These are phyloP conservation scores for Cordyceps cateniannulata DNA, from an alignment of 2,329 filamentous ascomycete species.

Conservation along the genomic window DNA sequence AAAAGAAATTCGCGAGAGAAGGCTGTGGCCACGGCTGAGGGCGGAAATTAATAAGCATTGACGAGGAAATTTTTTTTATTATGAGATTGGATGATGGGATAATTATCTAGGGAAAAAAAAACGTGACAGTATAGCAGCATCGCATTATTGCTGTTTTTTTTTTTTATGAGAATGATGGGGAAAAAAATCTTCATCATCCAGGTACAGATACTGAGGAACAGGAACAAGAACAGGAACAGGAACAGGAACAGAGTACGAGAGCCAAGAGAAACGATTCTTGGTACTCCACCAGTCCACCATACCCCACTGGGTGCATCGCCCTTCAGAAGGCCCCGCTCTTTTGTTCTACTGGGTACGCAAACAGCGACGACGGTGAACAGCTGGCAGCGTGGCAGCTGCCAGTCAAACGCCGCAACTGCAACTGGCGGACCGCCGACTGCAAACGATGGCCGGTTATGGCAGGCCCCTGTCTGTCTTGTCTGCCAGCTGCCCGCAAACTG, in stretches of 20 bases:
- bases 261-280: conserved; percentile 1
- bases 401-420: background rate
- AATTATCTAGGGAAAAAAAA: background rate
- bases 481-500: background rate
- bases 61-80: background rate
- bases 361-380: background rate
- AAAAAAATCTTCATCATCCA: background rate
- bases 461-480: too few relatives aligned
- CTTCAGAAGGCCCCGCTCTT: background rate
- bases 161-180: background rate
- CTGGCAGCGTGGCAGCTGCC: background rate
- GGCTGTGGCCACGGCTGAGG: background rate
- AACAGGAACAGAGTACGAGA: background rate
- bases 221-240: background rate
- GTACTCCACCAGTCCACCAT: background rate
- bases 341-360: background rate
- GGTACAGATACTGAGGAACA: background rate
- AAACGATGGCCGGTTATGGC: too few relatives aligned
- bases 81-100: background rate
- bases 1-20: background rate
- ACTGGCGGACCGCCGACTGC: background rate
- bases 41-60: background rate
- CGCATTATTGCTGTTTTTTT: background rate
- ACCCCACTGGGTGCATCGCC: background rate
- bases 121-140: background rate